A percentile compares a stretch with the other conserved stretches of the same genome.
Conservation (phyloP, 2,329 filamentous ascomycete genomes). For the Penicillium sp. region DNA sequence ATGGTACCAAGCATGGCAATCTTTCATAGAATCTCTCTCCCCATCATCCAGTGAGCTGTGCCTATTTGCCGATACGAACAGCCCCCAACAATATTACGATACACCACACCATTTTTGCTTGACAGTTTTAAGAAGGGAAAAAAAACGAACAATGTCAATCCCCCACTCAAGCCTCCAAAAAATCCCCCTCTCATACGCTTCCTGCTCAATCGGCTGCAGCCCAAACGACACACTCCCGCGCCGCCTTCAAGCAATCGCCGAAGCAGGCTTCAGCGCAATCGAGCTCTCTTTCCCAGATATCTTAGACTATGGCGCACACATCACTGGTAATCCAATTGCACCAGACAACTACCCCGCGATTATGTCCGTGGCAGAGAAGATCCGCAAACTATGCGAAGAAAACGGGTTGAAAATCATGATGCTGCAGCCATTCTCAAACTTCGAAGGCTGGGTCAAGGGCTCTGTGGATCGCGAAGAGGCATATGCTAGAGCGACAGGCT, state of each 20-base stretch:
- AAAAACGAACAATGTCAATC: slow-evolving; percentile 10
- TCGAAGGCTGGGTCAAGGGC: slow-evolving; percentile 68
- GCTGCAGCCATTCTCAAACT: slow-evolving; percentile 73
- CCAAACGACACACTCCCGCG: slow-evolving; percentile 37
- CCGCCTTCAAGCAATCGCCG: slow-evolving; percentile 43
- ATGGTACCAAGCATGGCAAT: neutral
- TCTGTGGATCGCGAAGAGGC: slow-evolving; percentile 61
- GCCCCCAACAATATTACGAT: neutral
- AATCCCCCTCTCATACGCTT: slow-evolving; percentile 44
- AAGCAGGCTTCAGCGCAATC: slow-evolving; percentile 58
- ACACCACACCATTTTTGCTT: neutral
- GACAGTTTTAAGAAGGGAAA: too few species aligned
- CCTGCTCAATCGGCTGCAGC: slow-evolving; percentile 44
- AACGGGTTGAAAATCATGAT: slow-evolving; percentile 64
- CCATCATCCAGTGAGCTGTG: neutral
- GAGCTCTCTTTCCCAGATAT: slow-evolving; percentile 76
- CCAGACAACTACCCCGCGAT: slow-evolving; percentile 62
- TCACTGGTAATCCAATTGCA: slow-evolving; percentile 53
- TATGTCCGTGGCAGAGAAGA: slow-evolving; percentile 53
- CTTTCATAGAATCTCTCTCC: neutral
- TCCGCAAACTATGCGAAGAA: slow-evolving; percentile 56
- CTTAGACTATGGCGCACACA: slow-evolving; percentile 58
- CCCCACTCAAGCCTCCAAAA: slow-evolving; percentile 20
- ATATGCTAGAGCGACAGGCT: slow-evolving; percentile 62
- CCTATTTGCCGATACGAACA: neutral